A percentile compares a stretch with the other conserved stretches of the same genome.
phyloP scores from a whole-genome alignment of 2,329 filamentous ascomycete genomes.

The Hymenoscyphus linearis region DNA sequence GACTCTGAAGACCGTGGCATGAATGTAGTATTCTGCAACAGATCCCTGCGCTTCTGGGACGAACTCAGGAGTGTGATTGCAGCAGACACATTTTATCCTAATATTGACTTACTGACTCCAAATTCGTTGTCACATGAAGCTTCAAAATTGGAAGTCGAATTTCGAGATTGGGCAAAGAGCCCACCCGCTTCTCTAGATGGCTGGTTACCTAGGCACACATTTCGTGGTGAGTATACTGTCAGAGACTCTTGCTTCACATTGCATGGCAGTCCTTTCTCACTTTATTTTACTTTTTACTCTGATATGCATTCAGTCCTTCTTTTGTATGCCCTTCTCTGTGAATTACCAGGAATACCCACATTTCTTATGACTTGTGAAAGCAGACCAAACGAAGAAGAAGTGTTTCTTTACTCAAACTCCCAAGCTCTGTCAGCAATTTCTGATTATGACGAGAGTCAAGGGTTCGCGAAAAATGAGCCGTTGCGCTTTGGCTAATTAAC shows the following conservation, averaged over 20 bases:
- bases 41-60: constrained; percentile 21
- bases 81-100: constrained; percentile 20
- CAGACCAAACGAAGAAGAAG: too few species aligned
- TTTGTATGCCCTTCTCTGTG: neutral
- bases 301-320: neutral
- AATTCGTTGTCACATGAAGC: neutral
- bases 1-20: constrained; percentile 5
- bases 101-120: neutral
- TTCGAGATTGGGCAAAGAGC: constrained; percentile 62
- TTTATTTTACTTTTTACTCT: neutral
- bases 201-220: constrained; percentile 48
- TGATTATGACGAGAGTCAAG: neutral
- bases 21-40: constrained; percentile 19
- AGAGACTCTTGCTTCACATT: neutral
- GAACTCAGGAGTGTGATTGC: constrained; percentile 17
- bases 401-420: too few species aligned
- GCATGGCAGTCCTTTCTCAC: neutral
- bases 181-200: constrained; percentile 45
- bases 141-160: constrained; percentile 36
- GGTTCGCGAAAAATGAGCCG: neutral
- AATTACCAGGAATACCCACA: neutral
- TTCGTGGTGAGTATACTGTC: constrained; percentile 40
- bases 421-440: too few species aligned
- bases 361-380: too few species aligned
- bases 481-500: neutral